Conservation (phyloP, 2,329 filamentous ascomycete species). For the Knufia petricola region DNA sequence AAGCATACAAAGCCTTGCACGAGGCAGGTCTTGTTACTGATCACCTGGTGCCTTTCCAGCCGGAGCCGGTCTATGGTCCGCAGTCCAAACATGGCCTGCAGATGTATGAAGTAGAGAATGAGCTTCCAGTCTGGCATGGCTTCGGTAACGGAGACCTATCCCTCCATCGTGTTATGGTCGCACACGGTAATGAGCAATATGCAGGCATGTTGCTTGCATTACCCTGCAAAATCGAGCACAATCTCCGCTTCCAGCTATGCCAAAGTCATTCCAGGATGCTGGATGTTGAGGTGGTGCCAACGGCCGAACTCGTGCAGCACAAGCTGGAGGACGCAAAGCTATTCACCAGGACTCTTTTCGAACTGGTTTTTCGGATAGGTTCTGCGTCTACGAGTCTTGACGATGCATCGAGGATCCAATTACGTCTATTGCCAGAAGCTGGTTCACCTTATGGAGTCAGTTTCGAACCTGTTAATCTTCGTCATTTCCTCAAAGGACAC, state of each 20-base stretch:
- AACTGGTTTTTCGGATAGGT: not conserved
- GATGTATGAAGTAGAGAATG: conserved; percentile 23
- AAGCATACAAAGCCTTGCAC: conserved; percentile 64
- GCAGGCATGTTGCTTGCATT: conserved; percentile 15
- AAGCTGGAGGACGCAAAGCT: not conserved
- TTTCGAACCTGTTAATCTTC: not conserved
- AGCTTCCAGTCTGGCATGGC: conserved; percentile 31
- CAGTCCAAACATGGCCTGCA: conserved; percentile 12
- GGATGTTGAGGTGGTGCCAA: not conserved
- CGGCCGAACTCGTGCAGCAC: not conserved
- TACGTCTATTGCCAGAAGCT: not conserved
- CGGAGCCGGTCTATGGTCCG: conserved; percentile 14
- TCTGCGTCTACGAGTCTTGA: conserved; percentile 6
- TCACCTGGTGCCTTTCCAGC: conserved; percentile 57
- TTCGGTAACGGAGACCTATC: conserved; percentile 22
- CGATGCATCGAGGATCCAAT: not conserved
- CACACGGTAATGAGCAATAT: not conserved
- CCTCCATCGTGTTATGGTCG: conserved; percentile 12
- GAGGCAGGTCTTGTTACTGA: conserved; percentile 64
- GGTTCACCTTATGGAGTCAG: not conserved
- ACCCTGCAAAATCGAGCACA: conserved; percentile 11
- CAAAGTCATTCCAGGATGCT: conserved; percentile 2
- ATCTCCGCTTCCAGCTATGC: conserved; percentile 10
- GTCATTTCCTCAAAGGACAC: not conserved
- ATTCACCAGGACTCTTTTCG: not conserved